Evolutionary conservation across 2,329 filamentous ascomycete genomes (phyloP), one percentile per base, ranked within the genome.

Genomic region (Lasiodiplodia hormozganensis): DNA sequence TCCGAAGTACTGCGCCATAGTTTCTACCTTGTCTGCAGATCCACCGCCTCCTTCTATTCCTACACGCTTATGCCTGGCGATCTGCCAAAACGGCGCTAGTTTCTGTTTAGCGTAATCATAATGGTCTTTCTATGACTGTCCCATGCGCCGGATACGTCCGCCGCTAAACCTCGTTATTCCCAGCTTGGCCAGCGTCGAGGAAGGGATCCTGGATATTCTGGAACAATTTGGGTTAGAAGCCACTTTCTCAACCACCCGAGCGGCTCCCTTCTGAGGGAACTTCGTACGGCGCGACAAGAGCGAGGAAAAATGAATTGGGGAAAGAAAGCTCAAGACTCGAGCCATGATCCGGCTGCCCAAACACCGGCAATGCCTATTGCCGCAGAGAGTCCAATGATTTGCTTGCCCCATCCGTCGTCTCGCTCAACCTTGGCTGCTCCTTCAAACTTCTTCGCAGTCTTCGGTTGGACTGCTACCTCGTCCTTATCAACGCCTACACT

Each of bases 291-390:
- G 60, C 52, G 28, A 51, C 31, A 43, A 8, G 31, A 23, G 21
- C 36, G 49, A 3, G 36, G 10, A 47, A 43, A 62, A 52, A 56
- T 68, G 34, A 54, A 53, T 53, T 51, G 23, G 18, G 18, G 25
- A 43, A 34, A 34, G 43, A 38, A 23, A 16, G 18, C 49, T 56
- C 66, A 65, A 23, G 66, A 52, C 62, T 82, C 80, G 1, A 81
- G 68, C 76, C 74, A 81, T 34, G 78, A 80, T 7, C 78, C 81
- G 43, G 75, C 79, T 14, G 76, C 70, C 82, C 82, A 83, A 4
- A 78, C 73, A 6, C 76, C 78, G 14, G 77, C 77, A 70, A 80
- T 78, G 4, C 78, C 81, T 6, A 78, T 68, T 62, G 83, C 70
- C 0, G 80, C 79, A 8, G 76, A 77, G 31, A 77, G 76, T 23